Conservation (phyloP, 208 protist genomes). For the Histomonas meleagridis region DNA sequence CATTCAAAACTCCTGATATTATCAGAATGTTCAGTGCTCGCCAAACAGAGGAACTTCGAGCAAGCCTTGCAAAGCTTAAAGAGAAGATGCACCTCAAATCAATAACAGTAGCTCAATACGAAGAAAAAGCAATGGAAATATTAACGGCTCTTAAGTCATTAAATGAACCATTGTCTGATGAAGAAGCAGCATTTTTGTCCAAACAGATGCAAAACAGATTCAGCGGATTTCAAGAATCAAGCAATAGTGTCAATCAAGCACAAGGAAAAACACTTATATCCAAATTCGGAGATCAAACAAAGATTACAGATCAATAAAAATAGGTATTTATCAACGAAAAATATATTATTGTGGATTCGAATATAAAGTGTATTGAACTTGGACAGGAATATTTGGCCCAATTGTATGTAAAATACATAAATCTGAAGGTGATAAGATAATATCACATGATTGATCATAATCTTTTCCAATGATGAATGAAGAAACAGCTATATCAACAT, state of each 20-base stretch:
- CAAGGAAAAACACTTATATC: slow-evolving; percentile 4
- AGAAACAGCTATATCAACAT: neutral
- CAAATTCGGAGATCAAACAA: neutral
- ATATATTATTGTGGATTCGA: too few relatives aligned
- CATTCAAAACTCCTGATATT: slow-evolving; percentile 36
- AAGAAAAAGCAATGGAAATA: slow-evolving; percentile 35
- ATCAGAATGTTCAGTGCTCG: slow-evolving; percentile 4
- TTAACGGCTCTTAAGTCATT: neutral
- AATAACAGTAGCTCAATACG: neutral
- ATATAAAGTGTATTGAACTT: too few relatives aligned
- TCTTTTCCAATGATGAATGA: neutral
- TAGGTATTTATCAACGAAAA: too few relatives aligned
- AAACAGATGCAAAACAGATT: neutral
- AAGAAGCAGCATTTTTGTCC: slow-evolving; percentile 6
- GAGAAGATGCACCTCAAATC: neutral
- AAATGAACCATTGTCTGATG: neutral
- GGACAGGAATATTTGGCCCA: neutral
- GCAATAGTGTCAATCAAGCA: slow-evolving; percentile 1
- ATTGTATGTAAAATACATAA: neutral
- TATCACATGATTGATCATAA: neutral
- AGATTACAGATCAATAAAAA: neutral
- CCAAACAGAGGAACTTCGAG: neutral
- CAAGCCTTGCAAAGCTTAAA: neutral
- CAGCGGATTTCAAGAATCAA: slow-evolving; percentile 19
- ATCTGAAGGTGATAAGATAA: neutral